Conservation (phyloP, 768 basidiomycete genomes). For the Agrocybe praecox region DNA sequence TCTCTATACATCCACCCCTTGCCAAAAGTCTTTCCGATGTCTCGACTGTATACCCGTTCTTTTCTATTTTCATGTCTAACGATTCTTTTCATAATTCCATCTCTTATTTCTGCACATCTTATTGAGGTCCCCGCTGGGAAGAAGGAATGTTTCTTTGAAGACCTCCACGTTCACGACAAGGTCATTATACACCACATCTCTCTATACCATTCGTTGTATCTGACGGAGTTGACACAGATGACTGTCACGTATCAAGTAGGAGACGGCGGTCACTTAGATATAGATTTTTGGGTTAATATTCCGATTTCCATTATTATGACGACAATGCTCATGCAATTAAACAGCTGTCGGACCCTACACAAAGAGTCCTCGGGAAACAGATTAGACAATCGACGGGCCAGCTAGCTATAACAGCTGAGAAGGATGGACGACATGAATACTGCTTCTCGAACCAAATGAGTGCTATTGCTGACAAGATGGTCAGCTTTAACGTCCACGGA, state of each 20-base stretch:
- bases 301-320: not conserved
- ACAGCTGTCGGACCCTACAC: slow-evolving; percentile 82
- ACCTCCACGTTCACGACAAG: slow-evolving; percentile 90
- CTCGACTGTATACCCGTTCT: slow-evolving; percentile 36
- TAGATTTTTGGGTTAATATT: slow-evolving; percentile 86
- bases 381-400: slow-evolving; percentile 89
- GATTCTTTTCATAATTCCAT: slow-evolving; percentile 41
- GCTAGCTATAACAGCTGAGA: slow-evolving; percentile 81
- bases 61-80: slow-evolving; percentile 39
- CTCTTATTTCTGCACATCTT: slow-evolving; percentile 61
- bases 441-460: slow-evolving; percentile 99
- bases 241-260: slow-evolving; percentile 99
- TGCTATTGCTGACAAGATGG: slow-evolving; percentile 91
- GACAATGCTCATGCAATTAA: slow-evolving; percentile 9
- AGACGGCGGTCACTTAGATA: slow-evolving; percentile 94
- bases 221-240: slow-evolving; percentile 61
- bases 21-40: slow-evolving; percentile 21
- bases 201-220: slow-evolving; percentile 2
- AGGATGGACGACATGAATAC: slow-evolving; percentile 89
- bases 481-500: slow-evolving; percentile 99
- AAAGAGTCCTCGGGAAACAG: slow-evolving; percentile 71
- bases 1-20: not conserved
- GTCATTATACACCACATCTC: slow-evolving; percentile 37
- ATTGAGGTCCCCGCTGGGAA: slow-evolving; percentile 76
- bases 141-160: slow-evolving; percentile 97